A percentile compares a stretch with the other conserved stretches of the same genome.
Evolutionary conservation across 257 asterid genomes (phyloP).

Genomic region (Solanum rostratum): DNA sequence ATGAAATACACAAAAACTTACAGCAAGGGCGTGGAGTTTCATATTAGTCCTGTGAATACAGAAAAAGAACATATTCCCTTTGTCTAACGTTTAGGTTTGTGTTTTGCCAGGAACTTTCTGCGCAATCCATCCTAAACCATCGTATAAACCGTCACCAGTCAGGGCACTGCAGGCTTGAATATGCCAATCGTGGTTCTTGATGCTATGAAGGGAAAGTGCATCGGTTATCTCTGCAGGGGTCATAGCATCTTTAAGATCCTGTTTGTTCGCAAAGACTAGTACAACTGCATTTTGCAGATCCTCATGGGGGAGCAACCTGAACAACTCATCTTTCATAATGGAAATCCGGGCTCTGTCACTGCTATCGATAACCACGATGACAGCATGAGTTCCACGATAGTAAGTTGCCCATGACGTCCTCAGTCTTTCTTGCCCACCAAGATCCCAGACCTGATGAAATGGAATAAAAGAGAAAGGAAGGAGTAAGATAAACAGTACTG

Average conservation of each 20-base stretch:
- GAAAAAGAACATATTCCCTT: not conserved
- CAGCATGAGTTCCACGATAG: conserved; percentile 92
- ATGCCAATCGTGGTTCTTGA: conserved; percentile 98
- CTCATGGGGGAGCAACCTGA: conserved; percentile 76
- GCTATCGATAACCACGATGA: conserved; percentile 87
- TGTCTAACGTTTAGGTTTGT: conserved; percentile 33
- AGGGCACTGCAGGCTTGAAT: conserved; percentile 94
- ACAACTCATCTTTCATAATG: conserved; percentile 80
- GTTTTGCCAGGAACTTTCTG: conserved; percentile 80
- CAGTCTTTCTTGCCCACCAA: conserved; percentile 93
- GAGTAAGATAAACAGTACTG: not conserved
- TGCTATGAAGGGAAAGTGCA: conserved; percentile 88
- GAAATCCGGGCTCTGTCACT: conserved; percentile 91
- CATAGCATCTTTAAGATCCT: conserved; percentile 98
- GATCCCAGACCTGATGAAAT: conserved; percentile 75
- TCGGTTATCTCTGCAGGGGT: conserved; percentile 95
- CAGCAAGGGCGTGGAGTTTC: not conserved
- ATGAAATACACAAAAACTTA: not conserved
- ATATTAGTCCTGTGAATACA: not conserved
- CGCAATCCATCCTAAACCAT: conserved; percentile 96
- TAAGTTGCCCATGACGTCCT: conserved; percentile 95
- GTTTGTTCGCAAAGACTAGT: conserved; percentile 89
- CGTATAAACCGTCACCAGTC: conserved; percentile 92
- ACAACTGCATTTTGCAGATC: conserved; percentile 76
- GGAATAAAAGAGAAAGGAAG: not conserved